Conservation (phyloP, 176 grass and related monocot genomes). For the Zea mays region DNA sequence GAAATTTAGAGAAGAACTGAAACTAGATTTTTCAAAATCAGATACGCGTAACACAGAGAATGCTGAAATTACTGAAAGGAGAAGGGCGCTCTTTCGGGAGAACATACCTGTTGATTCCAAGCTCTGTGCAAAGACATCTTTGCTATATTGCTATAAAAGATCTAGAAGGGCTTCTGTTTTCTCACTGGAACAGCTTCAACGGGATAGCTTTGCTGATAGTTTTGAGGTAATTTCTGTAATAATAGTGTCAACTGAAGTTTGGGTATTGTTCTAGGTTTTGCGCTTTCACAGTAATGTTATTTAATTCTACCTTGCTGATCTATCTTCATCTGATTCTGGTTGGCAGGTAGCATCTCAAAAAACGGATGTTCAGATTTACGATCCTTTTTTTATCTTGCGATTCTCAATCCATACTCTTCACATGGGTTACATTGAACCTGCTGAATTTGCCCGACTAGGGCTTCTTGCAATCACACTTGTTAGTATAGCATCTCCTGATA, state of each 20-base stretch:
- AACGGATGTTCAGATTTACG: constrained; percentile 52
- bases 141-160: constrained; percentile 76
- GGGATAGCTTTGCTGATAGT: constrained; percentile 47
- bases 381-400: constrained; percentile 70
- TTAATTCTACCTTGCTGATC: background rate
- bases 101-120: constrained; percentile 87
- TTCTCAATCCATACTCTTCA: constrained; percentile 84
- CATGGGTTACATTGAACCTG: constrained; percentile 74
- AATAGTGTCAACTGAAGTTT: constrained; percentile 19
- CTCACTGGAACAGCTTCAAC: constrained; percentile 67
- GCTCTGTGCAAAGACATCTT: constrained; percentile 61
- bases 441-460: constrained; percentile 81
- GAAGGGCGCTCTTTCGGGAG: constrained; percentile 74
- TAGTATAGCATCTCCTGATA: constrained; percentile 79
- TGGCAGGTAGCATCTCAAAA: constrained; percentile 51
- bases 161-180: constrained; percentile 52
- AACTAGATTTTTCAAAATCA: constrained; percentile 52
- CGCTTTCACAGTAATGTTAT: background rate
- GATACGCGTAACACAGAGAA: constrained; percentile 40
- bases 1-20: constrained; percentile 77
- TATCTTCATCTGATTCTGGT: constrained; percentile 20
- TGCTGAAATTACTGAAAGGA: constrained; percentile 53
- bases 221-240: constrained; percentile 56
- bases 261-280: constrained; percentile 27
- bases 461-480: constrained; percentile 82